Percentiles rank a stretch among this genome's conserved stretches.
phyloP scores from a whole-genome alignment of 163 green algal species.

The Scenedesmus sp. region DNA sequence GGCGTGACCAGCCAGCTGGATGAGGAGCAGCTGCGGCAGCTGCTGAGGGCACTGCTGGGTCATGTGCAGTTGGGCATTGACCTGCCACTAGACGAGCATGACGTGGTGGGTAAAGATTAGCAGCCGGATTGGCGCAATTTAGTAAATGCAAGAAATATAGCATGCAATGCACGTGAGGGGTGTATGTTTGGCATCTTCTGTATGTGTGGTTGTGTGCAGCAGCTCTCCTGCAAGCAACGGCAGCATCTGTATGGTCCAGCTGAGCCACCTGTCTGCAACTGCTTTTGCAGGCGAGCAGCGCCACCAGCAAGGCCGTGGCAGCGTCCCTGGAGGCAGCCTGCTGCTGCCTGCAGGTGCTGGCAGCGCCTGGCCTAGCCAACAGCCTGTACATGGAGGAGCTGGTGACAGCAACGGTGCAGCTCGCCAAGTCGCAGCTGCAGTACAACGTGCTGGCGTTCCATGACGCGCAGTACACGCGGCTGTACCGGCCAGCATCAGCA shows the following conservation, averaged over 20 bases:
- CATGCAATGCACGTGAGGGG: neutral
- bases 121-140: too few species aligned
- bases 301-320: neutral
- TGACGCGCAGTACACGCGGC: slow-evolving; percentile 36
- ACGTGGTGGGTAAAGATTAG: neutral
- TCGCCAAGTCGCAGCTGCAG: slow-evolving; percentile 61
- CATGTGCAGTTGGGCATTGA: slow-evolving; percentile 38
- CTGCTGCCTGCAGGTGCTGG: slow-evolving; percentile 57
- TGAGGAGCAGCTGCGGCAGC: slow-evolving; percentile 32
- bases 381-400: slow-evolving; percentile 63
- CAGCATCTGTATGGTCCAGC: neutral
- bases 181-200: neutral
- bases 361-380: slow-evolving; percentile 53
- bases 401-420: slow-evolving; percentile 36
- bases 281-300: slow-evolving; percentile 2
- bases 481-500: slow-evolving; percentile 47
- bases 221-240: neutral
- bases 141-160: too few species aligned
- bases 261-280: neutral
- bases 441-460: slow-evolving; percentile 59
- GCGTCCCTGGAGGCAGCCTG: slow-evolving; percentile 56
- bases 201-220: neutral
- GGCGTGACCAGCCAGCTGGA: slow-evolving; percentile 26
- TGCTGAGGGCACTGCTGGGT: slow-evolving; percentile 36
- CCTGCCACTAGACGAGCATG: slow-evolving; percentile 17